phyloP scores from a whole-genome alignment of 2,329 filamentous ascomycete species.

The Stachybotrys chlorohalonatus region DNA sequence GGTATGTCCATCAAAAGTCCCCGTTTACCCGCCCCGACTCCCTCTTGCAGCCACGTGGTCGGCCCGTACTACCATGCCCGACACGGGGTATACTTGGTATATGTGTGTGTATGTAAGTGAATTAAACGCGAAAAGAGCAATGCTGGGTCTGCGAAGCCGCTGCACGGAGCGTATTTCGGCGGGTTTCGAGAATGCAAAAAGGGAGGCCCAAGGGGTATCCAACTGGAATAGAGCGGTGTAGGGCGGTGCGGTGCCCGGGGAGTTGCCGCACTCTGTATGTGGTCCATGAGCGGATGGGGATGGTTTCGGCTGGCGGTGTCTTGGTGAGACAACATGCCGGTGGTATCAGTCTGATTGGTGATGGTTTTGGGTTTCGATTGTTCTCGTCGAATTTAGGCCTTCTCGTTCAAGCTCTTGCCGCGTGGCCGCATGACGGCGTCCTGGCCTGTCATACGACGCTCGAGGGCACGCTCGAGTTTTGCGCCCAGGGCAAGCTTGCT shows the following conservation, averaged over 20 bases:
- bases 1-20: neutral
- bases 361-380: neutral
- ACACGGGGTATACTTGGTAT: neutral
- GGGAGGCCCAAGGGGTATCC: neutral
- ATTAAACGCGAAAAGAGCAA: neutral
- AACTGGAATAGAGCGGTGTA: neutral
- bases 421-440: constrained; percentile 73
- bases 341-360: neutral
- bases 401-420: constrained; percentile 24
- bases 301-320: neutral
- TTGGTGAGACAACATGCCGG: neutral
- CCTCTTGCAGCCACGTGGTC: neutral
- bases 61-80: neutral
- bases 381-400: constrained; percentile 2
- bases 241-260: neutral
- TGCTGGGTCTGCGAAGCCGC: neutral
- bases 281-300: neutral
- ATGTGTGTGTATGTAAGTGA: neutral
- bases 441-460: constrained; percentile 77
- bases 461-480: constrained; percentile 82
- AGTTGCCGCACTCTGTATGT: neutral
- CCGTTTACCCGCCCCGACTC: neutral
- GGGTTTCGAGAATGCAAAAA: neutral
- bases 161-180: neutral
- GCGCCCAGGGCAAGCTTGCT: constrained; percentile 82